Evolutionary conservation across 257 asterid genomes (phyloP).

Genomic region (Sherardia arvensis): DNA sequence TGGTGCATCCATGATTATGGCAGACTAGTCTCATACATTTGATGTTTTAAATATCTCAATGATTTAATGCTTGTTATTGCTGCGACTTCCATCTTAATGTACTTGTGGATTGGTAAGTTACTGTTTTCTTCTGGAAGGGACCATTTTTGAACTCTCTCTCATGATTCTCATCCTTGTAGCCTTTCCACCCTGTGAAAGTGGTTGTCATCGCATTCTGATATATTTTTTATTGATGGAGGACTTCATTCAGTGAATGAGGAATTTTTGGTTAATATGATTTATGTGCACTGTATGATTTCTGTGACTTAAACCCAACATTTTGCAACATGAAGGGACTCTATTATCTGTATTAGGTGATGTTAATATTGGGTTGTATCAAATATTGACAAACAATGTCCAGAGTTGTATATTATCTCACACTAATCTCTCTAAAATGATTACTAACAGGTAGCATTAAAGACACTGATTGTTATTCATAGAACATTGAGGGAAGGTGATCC

Average conservation of each 20-base stretch:
- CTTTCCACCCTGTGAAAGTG: background rate
- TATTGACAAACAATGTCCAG: background rate
- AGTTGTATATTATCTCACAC: background rate
- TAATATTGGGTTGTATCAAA: background rate
- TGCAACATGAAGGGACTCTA: background rate
- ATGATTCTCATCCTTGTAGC: background rate
- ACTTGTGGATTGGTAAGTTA: background rate
- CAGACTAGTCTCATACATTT: background rate
- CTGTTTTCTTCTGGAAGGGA: background rate
- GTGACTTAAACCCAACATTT: background rate
- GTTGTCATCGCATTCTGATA: background rate
- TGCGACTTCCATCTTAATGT: background rate
- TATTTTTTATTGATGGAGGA: background rate
- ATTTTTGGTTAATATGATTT: background rate
- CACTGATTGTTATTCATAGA: slow-evolving; percentile 74
- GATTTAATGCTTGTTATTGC: background rate
- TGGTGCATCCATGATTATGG: background rate
- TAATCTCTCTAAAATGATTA: slow-evolving; percentile 3
- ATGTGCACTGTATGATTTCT: background rate
- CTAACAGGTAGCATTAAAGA: slow-evolving; percentile 78
- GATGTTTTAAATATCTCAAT: background rate
- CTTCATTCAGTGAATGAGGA: background rate
- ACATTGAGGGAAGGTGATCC: slow-evolving; percentile 93
- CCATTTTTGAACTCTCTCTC: background rate
- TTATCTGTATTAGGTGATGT: background rate